These are phyloP conservation scores for Phialophora verrucosa DNA, from an alignment of 2,329 filamentous ascomycete species.

Conservation along the genomic window DNA sequence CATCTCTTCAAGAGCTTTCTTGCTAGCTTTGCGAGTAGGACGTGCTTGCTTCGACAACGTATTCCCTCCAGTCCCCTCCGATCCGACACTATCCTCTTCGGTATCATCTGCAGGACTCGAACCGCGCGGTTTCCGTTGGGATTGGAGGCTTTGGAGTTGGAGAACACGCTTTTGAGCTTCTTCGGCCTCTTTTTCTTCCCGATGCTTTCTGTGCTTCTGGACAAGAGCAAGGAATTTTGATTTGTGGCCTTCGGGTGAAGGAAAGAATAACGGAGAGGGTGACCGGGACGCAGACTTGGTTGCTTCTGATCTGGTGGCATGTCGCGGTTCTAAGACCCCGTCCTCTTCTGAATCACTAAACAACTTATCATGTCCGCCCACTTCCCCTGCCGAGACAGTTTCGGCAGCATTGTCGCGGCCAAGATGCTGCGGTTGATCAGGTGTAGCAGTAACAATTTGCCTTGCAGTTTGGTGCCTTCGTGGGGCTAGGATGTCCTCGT, in stretches of 20 bases:
- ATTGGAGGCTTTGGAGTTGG: constrained; percentile 42
- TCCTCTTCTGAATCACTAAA: constrained; percentile 9
- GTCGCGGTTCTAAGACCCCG: constrained; percentile 7
- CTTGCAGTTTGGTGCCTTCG: not conserved
- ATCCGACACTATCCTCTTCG: constrained; percentile 61
- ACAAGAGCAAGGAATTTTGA: constrained; percentile 74
- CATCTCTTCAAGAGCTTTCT: constrained; percentile 94
- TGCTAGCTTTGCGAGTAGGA: constrained; percentile 84
- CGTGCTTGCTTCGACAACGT: constrained; percentile 65
- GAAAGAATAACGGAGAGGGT: constrained; percentile 53
- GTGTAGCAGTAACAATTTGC: not conserved
- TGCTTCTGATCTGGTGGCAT: constrained; percentile 40
- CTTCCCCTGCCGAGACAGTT: not conserved
- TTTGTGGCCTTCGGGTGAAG: constrained; percentile 45
- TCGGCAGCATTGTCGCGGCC: not conserved
- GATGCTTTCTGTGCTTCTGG: constrained; percentile 73
- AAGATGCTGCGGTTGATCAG: not conserved
- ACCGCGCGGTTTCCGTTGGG: constrained; percentile 39
- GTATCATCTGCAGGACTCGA: constrained; percentile 48
- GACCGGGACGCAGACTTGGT: constrained; percentile 34
- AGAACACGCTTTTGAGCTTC: constrained; percentile 51
- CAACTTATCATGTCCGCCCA: not conserved
- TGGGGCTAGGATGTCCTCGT: constrained; percentile 47
- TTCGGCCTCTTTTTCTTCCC: constrained; percentile 68
- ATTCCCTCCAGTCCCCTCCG: constrained; percentile 68